These are phyloP conservation scores for Fagopyrum tataricum DNA, from an alignment of 148 eudicot species.

Conservation along the genomic window DNA sequence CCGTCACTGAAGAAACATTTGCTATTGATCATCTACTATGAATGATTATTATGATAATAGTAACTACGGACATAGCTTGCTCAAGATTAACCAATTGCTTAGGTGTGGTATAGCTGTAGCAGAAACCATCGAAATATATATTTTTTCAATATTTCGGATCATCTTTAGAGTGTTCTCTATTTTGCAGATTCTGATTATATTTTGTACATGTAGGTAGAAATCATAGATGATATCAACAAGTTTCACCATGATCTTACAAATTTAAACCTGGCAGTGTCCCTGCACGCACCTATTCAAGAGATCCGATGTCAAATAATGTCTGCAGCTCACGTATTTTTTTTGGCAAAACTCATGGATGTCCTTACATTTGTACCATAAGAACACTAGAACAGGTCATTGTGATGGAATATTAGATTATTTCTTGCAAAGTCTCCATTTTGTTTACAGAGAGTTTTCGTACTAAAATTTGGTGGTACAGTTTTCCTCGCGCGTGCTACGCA, in stretches of 20 bases:
- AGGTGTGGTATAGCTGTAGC: background rate
- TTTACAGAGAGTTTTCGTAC: background rate
- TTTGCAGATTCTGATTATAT: background rate
- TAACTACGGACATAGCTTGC: background rate
- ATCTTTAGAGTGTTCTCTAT: background rate
- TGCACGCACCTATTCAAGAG: conserved; percentile 97
- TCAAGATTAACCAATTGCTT: background rate
- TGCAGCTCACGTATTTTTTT: conserved; percentile 92
- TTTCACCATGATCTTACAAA: conserved; percentile 66
- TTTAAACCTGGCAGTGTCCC: conserved; percentile 84
- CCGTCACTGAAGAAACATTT: background rate
- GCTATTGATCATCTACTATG: background rate
- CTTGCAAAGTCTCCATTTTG: background rate
- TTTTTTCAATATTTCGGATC: background rate
- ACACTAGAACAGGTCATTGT: conserved; percentile 53
- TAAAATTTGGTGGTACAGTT: too few species aligned
- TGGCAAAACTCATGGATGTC: conserved; percentile 79
- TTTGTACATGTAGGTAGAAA: conserved; percentile 61
- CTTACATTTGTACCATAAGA: conserved; percentile 68
- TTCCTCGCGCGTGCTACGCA: too few species aligned
- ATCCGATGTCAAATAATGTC: conserved; percentile 99
- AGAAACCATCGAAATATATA: background rate
- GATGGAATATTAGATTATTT: background rate
- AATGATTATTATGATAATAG: background rate
- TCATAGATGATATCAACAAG: conserved; percentile 83